Base-by-base conservation (phyloP, 2,329 filamentous ascomycete species). In the Microascus cirrosus region DNA sequence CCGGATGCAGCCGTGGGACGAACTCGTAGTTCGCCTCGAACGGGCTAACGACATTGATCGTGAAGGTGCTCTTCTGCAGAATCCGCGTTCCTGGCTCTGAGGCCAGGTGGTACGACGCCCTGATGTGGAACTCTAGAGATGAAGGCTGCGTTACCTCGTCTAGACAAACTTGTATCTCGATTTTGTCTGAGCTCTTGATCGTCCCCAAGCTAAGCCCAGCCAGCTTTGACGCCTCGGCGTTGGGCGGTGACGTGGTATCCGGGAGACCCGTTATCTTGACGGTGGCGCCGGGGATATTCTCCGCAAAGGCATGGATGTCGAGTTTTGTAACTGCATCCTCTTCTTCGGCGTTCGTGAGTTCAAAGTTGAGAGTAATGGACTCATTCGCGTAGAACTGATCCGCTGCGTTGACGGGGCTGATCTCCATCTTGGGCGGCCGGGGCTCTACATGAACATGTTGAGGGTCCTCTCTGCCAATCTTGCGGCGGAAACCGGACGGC, bases 1-100 rank as follows among this genome's bases (percentile, higher is more conserved):
- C 85, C 0, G 80, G 71, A 69, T 96, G 87, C 3, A 96, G 76
- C 11, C 87, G 82, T 12, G 94, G 91, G 13, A 86, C 79, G 61
- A 97, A 83, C 61, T 95, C 90, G 69, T 95, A 96, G 65, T 89
- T 94, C 18, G 91, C 89, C 71, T 96, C 91, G 65, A 99, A 97
- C 0, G 93, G 90, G 55, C 84, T 86, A 57, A 90, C 83, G 58
- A 96, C 80, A 42, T 84, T 81, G 5, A 97, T 70, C 57, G 86
- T 84, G 45, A 88, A 79, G 1, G 83, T 78, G 24, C 87, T 73
- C 2, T 80, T 82, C 69, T 95, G 93, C 42, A 85, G 83, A 45
- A 97, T 87, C 1, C 87, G 85, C 1, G 91, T 96, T 55, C 88
- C 86, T 0, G 84, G 76, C 67, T 97, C 92, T 6, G 89, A 88